A percentile compares a stretch with the other conserved stretches of the same genome.
These are phyloP conservation scores for Penicillium glabrum DNA, from an alignment of 2,329 filamentous ascomycete species.

Conservation along the genomic window DNA sequence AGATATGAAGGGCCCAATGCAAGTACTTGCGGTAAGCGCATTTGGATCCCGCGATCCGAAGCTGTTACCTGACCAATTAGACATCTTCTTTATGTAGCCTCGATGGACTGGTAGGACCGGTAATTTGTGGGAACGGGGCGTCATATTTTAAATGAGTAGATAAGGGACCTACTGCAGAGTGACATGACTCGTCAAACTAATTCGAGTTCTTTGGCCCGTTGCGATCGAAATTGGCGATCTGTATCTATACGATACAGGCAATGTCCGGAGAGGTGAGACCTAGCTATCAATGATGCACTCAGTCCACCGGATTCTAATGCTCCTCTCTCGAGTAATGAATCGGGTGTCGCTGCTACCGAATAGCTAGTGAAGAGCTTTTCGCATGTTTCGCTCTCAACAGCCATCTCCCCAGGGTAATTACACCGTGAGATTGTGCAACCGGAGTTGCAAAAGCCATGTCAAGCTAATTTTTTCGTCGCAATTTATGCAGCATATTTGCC, in stretches of 20 bases:
- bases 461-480: not conserved
- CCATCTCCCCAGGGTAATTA: not conserved
- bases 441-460: not conserved
- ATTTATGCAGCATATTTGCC: not conserved
- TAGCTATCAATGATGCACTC: not conserved
- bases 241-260: not conserved
- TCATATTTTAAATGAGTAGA: constrained; percentile 1
- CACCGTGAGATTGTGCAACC: not conserved
- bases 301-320: not conserved
- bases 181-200: not conserved
- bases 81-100: not conserved
- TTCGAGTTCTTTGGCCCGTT: not conserved
- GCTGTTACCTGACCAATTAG: constrained; percentile 1
- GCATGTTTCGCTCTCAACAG: not conserved
- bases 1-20: not conserved
- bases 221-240: not conserved
- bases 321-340: not conserved
- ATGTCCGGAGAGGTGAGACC: not conserved
- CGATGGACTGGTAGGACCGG: not conserved
- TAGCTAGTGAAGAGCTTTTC: not conserved
- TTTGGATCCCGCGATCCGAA: constrained; percentile 5
- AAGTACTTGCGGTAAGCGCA: not conserved
- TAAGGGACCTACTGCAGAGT: not conserved
- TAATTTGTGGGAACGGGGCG: not conserved
- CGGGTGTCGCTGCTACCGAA: not conserved